These are phyloP conservation scores for Hibiscus mutabilis DNA, from an alignment of 345 rosid genomes.

Conservation along the genomic window DNA sequence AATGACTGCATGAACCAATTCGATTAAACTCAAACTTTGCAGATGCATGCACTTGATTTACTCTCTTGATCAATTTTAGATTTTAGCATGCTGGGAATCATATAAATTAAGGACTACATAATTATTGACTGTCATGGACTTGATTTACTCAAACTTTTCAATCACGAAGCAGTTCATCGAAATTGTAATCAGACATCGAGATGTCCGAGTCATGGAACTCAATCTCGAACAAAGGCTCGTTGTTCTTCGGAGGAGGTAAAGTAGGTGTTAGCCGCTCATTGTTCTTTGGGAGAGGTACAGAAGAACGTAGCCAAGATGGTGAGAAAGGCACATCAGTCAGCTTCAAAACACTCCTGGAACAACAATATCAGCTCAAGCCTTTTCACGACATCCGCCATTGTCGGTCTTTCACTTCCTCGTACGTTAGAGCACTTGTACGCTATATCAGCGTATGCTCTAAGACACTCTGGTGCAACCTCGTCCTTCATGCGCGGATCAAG, in stretches of 20 bases:
- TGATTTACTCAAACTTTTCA: too few relatives aligned
- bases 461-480: slow-evolving; percentile 23
- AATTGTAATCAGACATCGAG: background rate
- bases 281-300: background rate
- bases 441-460: slow-evolving; percentile 26
- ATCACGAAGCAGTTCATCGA: background rate
- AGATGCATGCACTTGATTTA: too few relatives aligned
- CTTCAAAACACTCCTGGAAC: slow-evolving; percentile 17
- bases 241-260: background rate
- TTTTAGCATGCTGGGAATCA: too few relatives aligned
- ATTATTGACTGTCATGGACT: too few relatives aligned
- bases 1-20: too few relatives aligned
- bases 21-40: too few relatives aligned
- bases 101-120: too few relatives aligned
- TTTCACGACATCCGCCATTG: slow-evolving; percentile 35
- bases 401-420: slow-evolving; percentile 23
- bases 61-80: too few relatives aligned
- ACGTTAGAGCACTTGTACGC: slow-evolving; percentile 29
- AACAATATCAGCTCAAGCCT: slow-evolving; percentile 26
- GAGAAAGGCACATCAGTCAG: slow-evolving; percentile 1
- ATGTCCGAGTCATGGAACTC: background rate
- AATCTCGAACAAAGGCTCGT: background rate
- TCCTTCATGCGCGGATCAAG: slow-evolving; percentile 22
- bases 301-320: background rate
- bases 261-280: background rate